A percentile compares a stretch with the other conserved stretches of the same genome.
These are phyloP conservation scores for Arabis alpina DNA, from an alignment of 345 rosid species.

Conservation along the genomic window DNA sequence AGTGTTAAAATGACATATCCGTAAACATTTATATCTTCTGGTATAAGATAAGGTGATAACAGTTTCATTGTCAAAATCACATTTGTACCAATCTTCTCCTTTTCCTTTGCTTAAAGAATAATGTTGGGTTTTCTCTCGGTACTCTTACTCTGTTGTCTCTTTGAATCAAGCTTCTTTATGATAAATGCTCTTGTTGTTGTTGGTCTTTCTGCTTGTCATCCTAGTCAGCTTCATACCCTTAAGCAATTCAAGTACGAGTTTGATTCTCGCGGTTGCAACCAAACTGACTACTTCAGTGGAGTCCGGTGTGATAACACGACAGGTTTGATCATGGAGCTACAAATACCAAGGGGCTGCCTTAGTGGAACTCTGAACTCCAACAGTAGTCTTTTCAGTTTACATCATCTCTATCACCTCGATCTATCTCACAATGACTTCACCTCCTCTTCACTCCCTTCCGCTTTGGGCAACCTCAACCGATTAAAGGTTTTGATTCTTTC, in stretches of 20 bases:
- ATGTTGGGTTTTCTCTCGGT: neutral
- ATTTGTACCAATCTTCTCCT: no score
- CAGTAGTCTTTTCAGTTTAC: neutral
- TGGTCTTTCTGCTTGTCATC: conserved; percentile 1
- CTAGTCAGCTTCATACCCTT: neutral
- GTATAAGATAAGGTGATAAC: no score
- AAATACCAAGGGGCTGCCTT: neutral
- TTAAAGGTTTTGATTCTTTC: no score
- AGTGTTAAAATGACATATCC: no score
- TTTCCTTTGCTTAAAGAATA: no score
- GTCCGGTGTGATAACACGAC: conserved; percentile 1
- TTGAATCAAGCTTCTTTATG: neutral
- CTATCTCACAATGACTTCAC: conserved; percentile 6
- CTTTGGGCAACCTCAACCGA: no score
- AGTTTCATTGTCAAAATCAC: no score
- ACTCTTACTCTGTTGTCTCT: conserved; percentile 3
- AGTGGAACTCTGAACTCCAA: conserved; percentile 4
- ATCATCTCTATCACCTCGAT: neutral
- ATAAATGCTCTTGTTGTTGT: neutral
- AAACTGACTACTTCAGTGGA: neutral
- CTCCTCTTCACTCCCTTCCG: no score
- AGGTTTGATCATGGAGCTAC: neutral
- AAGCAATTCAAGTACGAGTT: conserved; percentile 13
- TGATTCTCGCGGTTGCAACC: neutral
- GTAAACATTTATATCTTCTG: no score